phyloP scores from a whole-genome alignment of 306 rosid genomes.

The Lagenaria siceraria region DNA sequence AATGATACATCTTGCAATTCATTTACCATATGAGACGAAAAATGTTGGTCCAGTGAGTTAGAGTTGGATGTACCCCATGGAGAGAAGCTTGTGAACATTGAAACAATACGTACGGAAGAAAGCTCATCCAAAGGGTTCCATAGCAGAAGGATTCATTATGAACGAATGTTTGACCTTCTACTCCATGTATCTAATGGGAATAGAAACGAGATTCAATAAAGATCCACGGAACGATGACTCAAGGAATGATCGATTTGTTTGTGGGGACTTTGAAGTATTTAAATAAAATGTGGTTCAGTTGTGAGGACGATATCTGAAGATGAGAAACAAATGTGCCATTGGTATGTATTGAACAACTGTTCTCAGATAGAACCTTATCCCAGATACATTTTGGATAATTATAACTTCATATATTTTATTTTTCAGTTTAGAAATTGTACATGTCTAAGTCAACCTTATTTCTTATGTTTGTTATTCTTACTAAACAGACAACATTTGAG shows the following conservation, averaged over 20 bases:
- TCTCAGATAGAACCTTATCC: not conserved
- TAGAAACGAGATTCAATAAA: not conserved
- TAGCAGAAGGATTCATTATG: not conserved
- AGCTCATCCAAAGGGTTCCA: not conserved
- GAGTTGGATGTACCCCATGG: not conserved
- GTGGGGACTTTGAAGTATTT: not conserved
- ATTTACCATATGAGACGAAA: too few species aligned
- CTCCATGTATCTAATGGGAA: not conserved
- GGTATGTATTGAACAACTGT: not conserved
- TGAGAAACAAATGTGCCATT: not conserved
- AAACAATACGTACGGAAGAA: slow-evolving; percentile 1
- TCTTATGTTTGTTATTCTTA: not conserved
- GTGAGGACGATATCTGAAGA: not conserved
- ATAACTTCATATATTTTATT: not conserved
- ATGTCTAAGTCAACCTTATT: too few species aligned
- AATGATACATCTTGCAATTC: too few species aligned
- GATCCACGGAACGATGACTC: not conserved
- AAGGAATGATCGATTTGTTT: too few species aligned
- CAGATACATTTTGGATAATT: not conserved
- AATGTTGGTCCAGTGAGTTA: too few species aligned
- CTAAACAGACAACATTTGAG: not conserved
- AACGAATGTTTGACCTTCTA: not conserved
- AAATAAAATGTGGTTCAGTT: not conserved
- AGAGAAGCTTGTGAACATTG: not conserved
- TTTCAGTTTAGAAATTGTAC: too few species aligned